A percentile compares a stretch with the other conserved stretches of the same genome.
Evolutionary conservation across 805 yeast species (phyloP).

Genomic region (Cyberlindnera mycetangii): DNA sequence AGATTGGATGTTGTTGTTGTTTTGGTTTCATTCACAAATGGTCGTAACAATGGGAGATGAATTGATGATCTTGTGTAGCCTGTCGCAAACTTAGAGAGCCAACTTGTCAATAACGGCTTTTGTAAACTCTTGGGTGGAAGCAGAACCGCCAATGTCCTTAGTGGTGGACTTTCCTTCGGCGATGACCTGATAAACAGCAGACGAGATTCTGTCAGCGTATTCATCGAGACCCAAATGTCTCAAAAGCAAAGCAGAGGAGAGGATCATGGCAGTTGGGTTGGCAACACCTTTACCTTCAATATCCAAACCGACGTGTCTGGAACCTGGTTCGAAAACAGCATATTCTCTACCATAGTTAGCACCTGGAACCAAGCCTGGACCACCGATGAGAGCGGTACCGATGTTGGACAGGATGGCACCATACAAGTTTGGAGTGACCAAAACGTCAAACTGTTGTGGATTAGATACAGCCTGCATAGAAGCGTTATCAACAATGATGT

Average conservation of each 20-base stretch:
- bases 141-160: slow-evolving; percentile 86
- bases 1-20: neutral
- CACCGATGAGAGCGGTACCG: slow-evolving; percentile 96
- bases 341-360: slow-evolving; percentile 97
- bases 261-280: slow-evolving; percentile 96
- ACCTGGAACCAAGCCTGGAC: slow-evolving; percentile 98
- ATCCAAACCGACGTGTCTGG: slow-evolving; percentile 98
- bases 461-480: slow-evolving; percentile 98
- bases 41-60: too few species aligned
- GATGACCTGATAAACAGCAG: slow-evolving; percentile 86
- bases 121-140: slow-evolving; percentile 92
- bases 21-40: neutral
- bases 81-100: slow-evolving; percentile 7
- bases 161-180: slow-evolving; percentile 86
- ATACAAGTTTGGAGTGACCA: slow-evolving; percentile 97
- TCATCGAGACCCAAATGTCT: slow-evolving; percentile 90
- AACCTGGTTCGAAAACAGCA: slow-evolving; percentile 99
- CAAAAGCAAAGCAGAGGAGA: slow-evolving; percentile 86
- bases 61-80: neutral
- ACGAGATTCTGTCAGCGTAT: slow-evolving; percentile 81
- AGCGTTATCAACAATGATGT: slow-evolving; percentile 97
- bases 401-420: slow-evolving; percentile 97
- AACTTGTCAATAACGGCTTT: slow-evolving; percentile 66
- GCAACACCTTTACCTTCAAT: slow-evolving; percentile 93
- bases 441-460: slow-evolving; percentile 97